Evolutionary conservation across 768 basidiomycete genomes (phyloP), one percentile per base, ranked within the genome.

Genomic region (Coprinopsis marcescibilis): DNA sequence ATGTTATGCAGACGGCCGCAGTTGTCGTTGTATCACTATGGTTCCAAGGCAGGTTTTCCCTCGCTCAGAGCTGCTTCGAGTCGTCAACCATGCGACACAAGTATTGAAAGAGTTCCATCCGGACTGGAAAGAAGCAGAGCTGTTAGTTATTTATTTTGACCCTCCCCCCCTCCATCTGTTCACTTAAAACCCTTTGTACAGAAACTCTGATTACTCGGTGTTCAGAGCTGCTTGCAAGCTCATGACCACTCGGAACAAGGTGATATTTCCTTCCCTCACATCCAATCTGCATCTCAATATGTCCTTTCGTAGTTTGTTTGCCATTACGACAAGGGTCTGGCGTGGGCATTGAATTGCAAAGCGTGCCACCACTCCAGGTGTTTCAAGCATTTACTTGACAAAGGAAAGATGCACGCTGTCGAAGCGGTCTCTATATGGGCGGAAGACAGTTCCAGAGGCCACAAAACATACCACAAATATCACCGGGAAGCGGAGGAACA

Each of bases 1-100:
- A 10, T 92, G 89, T 61, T 91, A 83, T 56, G 73, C 74, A 3
- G 89, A 91, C 57, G 89, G 89, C 10, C 75, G 89, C 23, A 75
- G 69, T n/a, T 92, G 89, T 55, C 53, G 49, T 26, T 90, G 89
- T 55, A 64, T 57, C 19, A 35, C 50, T 6, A 87, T 90, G 87
- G 52, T 63, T 11, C 78, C 84, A 0, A 68, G 70, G 49, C 85
- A 87, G 56, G 74, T 70, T 17, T 43, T 43, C 11, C 54, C 73
- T 75, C 33, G 63, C 71, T 52, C 60, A 1, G 57, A 68, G 1
- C 64, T 90, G 2, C 46, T 80, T 10, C 37, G 26, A 19, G 41
- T 29, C 8, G 24, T 30, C 14, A 17, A 30, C 4, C 25, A 30
- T 15, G 41, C 41, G 12, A 30, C 15, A 11, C 7, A 27, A 17